A percentile compares a stretch with the other conserved stretches of the same genome.
Evolutionary conservation across 441 rosid species (phyloP).

Genomic region (Cnidoscolus chayamansa): DNA sequence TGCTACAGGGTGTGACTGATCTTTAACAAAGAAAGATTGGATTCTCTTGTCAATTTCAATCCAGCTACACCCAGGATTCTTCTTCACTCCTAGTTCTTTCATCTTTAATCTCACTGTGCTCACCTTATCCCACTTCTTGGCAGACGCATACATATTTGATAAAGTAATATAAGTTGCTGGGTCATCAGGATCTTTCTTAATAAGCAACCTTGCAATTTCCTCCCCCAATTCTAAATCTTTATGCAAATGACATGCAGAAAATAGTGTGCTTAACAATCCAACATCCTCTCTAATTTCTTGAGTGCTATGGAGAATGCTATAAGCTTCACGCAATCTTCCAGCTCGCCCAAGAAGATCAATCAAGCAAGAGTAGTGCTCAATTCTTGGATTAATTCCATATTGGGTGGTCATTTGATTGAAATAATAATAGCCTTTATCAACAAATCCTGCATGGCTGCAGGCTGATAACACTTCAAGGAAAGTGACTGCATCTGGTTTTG

Average conservation of each 20-base stretch:
- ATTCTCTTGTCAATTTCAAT: conserved; percentile 52
- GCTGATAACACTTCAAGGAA: conserved; percentile 65
- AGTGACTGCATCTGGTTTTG: conserved; percentile 53
- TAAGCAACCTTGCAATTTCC: conserved; percentile 39
- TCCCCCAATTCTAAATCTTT: conserved; percentile 42
- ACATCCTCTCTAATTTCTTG: conserved; percentile 35
- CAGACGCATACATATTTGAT: conserved; percentile 52
- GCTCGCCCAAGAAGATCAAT: conserved; percentile 65
- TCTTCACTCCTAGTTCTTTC: conserved; percentile 53
- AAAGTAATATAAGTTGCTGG: conserved; percentile 42
- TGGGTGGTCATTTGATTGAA: conserved; percentile 44
- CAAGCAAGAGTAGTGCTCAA: conserved; percentile 63
- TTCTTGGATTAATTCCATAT: conserved; percentile 38
- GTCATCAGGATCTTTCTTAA: conserved; percentile 41
- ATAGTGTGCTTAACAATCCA: conserved; percentile 52
- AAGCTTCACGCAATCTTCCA: conserved; percentile 58
- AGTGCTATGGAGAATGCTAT: conserved; percentile 36
- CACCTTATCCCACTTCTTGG: conserved; percentile 58
- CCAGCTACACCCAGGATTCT: conserved; percentile 76
- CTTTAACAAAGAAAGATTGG: conserved; percentile 41
- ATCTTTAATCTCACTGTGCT: conserved; percentile 47
- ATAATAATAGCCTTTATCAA: conserved; percentile 44
- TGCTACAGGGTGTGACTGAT: conserved; percentile 30
- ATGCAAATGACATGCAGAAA: conserved; percentile 48
- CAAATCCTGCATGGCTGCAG: conserved; percentile 63